phyloP scores from a whole-genome alignment of 345 rosid genomes.

The Lagerstroemia speciosa region DNA sequence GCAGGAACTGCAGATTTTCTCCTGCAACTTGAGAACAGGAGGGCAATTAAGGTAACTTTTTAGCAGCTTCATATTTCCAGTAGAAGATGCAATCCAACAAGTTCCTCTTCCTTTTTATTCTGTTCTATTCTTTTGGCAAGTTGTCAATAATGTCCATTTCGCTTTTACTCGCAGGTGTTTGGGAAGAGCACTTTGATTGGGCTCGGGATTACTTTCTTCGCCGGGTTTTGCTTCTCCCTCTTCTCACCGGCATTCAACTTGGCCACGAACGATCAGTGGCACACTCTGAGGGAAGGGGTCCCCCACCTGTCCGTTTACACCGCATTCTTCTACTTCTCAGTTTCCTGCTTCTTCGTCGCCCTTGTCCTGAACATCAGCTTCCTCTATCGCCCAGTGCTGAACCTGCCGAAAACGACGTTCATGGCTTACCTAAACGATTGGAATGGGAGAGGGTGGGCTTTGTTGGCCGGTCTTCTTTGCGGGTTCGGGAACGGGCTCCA shows the following conservation, averaged over 20 bases:
- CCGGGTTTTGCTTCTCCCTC: slow-evolving; percentile 67
- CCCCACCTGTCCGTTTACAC: slow-evolving; percentile 65
- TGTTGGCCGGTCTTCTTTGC: slow-evolving; percentile 69
- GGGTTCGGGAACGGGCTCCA: slow-evolving; percentile 83
- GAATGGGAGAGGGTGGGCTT: slow-evolving; percentile 80
- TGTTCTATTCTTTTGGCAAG: no score
- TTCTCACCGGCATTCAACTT: slow-evolving; percentile 86
- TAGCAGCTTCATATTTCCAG: no score
- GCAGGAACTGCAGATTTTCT: slow-evolving; percentile 61
- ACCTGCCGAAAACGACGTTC: slow-evolving; percentile 52
- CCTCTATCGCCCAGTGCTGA: slow-evolving; percentile 53
- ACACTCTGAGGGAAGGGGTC: slow-evolving; percentile 58
- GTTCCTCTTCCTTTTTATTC: background rate
- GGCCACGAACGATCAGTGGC: slow-evolving; percentile 83
- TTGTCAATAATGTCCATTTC: background rate
- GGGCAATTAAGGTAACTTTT: slow-evolving; percentile 49
- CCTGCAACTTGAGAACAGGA: slow-evolving; percentile 56
- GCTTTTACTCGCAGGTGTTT: slow-evolving; percentile 39
- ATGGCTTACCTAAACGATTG: slow-evolving; percentile 61
- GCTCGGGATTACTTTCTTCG: slow-evolving; percentile 51
- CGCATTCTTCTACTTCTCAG: slow-evolving; percentile 69
- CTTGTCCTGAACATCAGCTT: slow-evolving; percentile 47
- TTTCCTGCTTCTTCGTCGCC: slow-evolving; percentile 50
- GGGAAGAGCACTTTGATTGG: slow-evolving; percentile 61
- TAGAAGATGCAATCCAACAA: no score